phyloP scores from a whole-genome alignment of 495 filamentous ascomycete species.

The Aspergillus kassunensis region DNA sequence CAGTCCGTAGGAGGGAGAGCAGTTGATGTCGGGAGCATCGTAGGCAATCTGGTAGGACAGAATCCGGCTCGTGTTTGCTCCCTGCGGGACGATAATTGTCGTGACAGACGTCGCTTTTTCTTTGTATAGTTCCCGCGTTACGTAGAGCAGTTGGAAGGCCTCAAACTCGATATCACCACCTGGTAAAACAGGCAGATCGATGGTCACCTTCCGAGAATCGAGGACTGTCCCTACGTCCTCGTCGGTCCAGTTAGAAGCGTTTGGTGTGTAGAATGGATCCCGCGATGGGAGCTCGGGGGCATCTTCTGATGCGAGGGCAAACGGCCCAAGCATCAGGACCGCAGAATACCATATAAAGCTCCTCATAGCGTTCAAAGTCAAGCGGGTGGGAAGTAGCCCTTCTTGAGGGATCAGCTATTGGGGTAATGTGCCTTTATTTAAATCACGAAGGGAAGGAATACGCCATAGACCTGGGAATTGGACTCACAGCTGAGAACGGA shows the following conservation, averaged over 20 bases:
- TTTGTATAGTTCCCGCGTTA: constrained; percentile 23
- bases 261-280: neutral
- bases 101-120: constrained; percentile 34
- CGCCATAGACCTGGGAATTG: too few relatives aligned
- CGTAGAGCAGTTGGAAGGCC: neutral
- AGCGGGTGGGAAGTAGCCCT: too few relatives aligned
- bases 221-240: neutral
- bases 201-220: neutral
- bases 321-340: too few relatives aligned
- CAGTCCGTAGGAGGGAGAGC: constrained; percentile 21
- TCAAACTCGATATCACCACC: neutral
- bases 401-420: too few relatives aligned
- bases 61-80: constrained; percentile 15
- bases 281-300: too few relatives aligned
- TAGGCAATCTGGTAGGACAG: constrained; percentile 46
- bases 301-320: too few relatives aligned
- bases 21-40: constrained; percentile 33
- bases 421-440: too few relatives aligned
- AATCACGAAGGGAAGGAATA: too few relatives aligned
- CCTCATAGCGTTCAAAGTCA: too few relatives aligned
- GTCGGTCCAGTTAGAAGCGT: neutral
- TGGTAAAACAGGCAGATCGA: neutral
- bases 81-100: constrained; percentile 10
- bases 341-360: too few relatives aligned
- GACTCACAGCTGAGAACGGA: too few relatives aligned